phyloP scores from a whole-genome alignment of 768 basidiomycete species.

The Amanita inopinata region DNA sequence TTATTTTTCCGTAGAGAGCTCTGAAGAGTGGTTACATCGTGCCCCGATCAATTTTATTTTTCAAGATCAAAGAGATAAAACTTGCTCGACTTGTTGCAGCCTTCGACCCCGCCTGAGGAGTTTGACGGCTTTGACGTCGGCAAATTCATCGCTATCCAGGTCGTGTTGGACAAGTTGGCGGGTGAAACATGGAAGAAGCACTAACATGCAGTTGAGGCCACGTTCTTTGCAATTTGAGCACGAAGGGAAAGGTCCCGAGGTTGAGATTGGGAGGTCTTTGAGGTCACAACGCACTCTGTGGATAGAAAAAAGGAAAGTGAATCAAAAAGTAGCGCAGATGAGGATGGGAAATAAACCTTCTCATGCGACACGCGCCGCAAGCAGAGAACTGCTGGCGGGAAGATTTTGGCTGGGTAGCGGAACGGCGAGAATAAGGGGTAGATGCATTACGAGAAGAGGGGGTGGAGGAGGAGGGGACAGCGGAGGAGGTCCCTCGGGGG shows the following conservation, averaged over 20 bases:
- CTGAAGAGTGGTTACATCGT: too few relatives aligned
- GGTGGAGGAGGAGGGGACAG: constrained; percentile 29
- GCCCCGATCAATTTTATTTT: too few relatives aligned
- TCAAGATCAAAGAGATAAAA: constrained; percentile 11
- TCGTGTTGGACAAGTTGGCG: constrained; percentile 5
- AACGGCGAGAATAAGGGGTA: constrained; percentile 39
- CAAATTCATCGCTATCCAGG: constrained; percentile 72
- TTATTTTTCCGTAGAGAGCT: constrained; percentile 70
- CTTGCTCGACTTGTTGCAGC: constrained; percentile 79
- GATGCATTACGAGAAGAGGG: constrained; percentile 22
- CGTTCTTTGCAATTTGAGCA: constrained; percentile 91
- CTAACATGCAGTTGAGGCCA: constrained; percentile 88
- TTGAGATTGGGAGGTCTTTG: constrained; percentile 61
- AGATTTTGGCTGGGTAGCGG: constrained; percentile 60
- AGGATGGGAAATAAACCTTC: constrained; percentile 43
- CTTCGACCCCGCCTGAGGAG: constrained; percentile 69
- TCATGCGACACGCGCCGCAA: constrained; percentile 86
- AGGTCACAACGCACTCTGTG: constrained; percentile 86
- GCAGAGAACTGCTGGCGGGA: constrained; percentile 84
- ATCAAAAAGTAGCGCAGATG: too few relatives aligned
- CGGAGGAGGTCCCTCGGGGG: constrained; percentile 33
- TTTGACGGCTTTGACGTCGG: constrained; percentile 85
- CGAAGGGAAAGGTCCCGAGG: constrained; percentile 36
- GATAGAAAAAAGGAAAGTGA: constrained; percentile 7
- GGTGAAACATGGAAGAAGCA: constrained; percentile 13